Conservation (phyloP, 2,329 filamentous ascomycete genomes). For the Didymella exigua region DNA sequence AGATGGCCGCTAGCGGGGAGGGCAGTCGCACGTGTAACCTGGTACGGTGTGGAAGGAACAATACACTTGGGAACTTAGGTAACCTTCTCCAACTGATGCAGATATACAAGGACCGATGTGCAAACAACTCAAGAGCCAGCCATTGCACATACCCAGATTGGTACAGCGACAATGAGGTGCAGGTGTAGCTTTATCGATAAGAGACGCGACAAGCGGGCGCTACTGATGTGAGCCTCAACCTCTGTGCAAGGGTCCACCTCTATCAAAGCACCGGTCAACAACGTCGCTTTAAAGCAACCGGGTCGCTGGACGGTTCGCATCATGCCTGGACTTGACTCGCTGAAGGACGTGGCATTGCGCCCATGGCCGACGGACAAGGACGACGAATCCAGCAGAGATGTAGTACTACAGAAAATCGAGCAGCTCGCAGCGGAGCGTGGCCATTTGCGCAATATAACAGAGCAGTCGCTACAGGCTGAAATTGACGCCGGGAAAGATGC, state of each 20-base stretch:
- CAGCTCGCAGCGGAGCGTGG: conserved; percentile 80
- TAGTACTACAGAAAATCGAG: conserved; percentile 73
- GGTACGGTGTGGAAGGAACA: conserved; percentile 5
- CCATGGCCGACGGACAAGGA: conserved; percentile 62
- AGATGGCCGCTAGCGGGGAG: conserved; percentile 27
- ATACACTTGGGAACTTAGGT: background rate
- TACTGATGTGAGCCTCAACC: conserved; percentile 23
- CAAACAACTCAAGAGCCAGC: background rate
- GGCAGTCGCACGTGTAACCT: conserved; percentile 26
- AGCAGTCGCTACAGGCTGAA: conserved; percentile 72
- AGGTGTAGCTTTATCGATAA: conserved; percentile 34
- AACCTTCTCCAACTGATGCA: background rate
- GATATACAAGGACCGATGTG: background rate
- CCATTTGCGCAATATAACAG: conserved; percentile 80
- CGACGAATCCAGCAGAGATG: conserved; percentile 57
- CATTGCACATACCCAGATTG: background rate
- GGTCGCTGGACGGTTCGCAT: background rate
- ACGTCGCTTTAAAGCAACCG: background rate
- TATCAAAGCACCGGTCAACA: background rate
- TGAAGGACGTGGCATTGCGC: conserved; percentile 62
- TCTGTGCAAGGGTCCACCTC: conserved; percentile 25
- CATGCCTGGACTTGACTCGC: conserved; percentile 36
- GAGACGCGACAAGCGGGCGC: conserved; percentile 14
- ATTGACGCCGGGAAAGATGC: conserved; percentile 57
- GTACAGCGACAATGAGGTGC: background rate